phyloP scores from a whole-genome alignment of 768 basidiomycete species.

The Xerocomellus chrysenteron region DNA sequence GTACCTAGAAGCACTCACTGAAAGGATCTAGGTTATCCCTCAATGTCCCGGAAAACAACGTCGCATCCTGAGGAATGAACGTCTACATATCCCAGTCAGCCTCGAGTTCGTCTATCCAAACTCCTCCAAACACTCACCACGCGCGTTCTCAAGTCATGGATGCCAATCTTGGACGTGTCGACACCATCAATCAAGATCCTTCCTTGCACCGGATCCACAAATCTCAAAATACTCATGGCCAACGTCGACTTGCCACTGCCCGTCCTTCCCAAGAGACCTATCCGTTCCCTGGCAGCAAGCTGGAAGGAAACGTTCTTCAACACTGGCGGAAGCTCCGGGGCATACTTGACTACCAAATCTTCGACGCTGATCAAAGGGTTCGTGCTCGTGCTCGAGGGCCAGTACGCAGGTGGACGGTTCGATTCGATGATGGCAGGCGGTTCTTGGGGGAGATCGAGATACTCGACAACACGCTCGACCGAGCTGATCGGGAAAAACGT shows the following conservation, averaged over 20 bases:
- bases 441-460: constrained; percentile 86
- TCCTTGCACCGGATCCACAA: constrained; percentile 77
- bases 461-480: constrained; percentile 90
- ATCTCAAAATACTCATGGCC: constrained; percentile 83
- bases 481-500: constrained; percentile 45
- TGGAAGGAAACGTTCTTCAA: constrained; percentile 74
- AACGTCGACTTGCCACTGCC: constrained; percentile 83
- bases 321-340: constrained; percentile 80
- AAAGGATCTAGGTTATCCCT: constrained; percentile 78
- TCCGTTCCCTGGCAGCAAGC: constrained; percentile 67
- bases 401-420: constrained; percentile 82
- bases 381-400: constrained; percentile 74
- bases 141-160: constrained; percentile 79
- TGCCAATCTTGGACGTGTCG: constrained; percentile 81
- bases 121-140: constrained; percentile 43
- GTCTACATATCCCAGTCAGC: constrained; percentile 44
- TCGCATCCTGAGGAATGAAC: constrained; percentile 75
- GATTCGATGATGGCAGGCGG: constrained; percentile 74
- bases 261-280: constrained; percentile 81
- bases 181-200: constrained; percentile 84
- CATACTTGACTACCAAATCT: constrained; percentile 77
- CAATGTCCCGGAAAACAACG: constrained; percentile 78
- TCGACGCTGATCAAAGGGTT: constrained; percentile 65
- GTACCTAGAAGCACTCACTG: constrained; percentile 30
- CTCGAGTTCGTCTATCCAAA: not conserved